Conservation (phyloP, 257 asterid species). For the Avicennia marina region DNA sequence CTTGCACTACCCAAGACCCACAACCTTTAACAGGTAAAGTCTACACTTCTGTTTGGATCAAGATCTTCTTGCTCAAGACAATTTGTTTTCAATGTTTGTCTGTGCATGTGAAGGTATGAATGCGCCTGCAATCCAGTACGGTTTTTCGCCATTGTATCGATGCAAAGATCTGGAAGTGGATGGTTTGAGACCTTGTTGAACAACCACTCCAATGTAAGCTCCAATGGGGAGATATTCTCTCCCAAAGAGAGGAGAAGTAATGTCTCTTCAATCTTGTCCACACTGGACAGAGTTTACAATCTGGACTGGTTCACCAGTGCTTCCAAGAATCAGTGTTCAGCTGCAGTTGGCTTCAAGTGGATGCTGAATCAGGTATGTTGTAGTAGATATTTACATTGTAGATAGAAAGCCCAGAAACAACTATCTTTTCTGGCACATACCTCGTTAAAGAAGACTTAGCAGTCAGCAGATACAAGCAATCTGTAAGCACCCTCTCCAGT, state of each 20-base stretch:
- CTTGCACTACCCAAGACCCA: conserved; percentile 75
- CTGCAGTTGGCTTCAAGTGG: conserved; percentile 95
- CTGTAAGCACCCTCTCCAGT: too few relatives aligned
- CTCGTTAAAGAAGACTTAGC: too few relatives aligned
- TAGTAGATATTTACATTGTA: too few relatives aligned
- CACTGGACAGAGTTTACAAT: conserved; percentile 73
- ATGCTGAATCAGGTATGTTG: conserved; percentile 83
- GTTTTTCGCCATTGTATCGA: conserved; percentile 66
- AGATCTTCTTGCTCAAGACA: neutral
- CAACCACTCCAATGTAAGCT: conserved; percentile 79
- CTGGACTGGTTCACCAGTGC: conserved; percentile 82
- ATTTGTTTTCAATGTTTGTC: too few relatives aligned
- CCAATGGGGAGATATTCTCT: conserved; percentile 88
- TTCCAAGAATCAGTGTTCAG: conserved; percentile 84
- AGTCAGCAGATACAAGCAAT: too few relatives aligned
- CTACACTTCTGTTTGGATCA: neutral
- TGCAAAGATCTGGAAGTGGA: conserved; percentile 99
- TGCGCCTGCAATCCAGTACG: conserved; percentile 83
- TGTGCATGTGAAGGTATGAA: conserved; percentile 51
- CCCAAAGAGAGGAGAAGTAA: conserved; percentile 60
- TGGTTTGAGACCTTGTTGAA: conserved; percentile 93
- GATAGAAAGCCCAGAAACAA: too few relatives aligned
- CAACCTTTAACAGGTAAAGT: conserved; percentile 58
- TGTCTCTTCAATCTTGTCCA: conserved; percentile 49
- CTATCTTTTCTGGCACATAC: too few relatives aligned